Percentiles rank a stretch among this genome's conserved stretches.
phyloP scores from a whole-genome alignment of 73 alveolate species.

The Diophrys sp. region DNA sequence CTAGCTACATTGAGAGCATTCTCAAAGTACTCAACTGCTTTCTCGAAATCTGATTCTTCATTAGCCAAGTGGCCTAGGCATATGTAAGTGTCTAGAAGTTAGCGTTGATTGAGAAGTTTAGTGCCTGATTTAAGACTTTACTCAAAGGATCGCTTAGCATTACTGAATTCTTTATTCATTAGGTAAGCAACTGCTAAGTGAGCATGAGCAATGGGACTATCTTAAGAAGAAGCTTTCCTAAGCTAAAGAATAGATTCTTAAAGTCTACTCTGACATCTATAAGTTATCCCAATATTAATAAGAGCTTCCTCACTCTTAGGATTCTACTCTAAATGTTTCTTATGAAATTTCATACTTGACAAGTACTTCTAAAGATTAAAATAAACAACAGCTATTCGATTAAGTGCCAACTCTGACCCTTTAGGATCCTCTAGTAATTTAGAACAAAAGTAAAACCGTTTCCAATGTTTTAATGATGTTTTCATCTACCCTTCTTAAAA shows the following conservation, averaged over 20 bases:
- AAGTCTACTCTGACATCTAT: constrained; percentile 69
- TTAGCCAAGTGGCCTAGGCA: constrained; percentile 48
- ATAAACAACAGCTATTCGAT: constrained; percentile 92
- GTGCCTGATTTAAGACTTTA: constrained; percentile 17
- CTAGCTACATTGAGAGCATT: constrained; percentile 37
- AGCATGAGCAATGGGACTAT: constrained; percentile 64
- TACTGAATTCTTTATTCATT: constrained; percentile 8
- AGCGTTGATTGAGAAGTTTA: constrained; percentile 30
- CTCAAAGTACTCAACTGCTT: constrained; percentile 32
- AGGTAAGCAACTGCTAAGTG: constrained; percentile 51
- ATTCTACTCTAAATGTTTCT: constrained; percentile 83
- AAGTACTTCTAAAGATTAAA: constrained; percentile 75
- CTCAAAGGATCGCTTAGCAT: not conserved
- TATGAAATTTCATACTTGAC: constrained; percentile 88
- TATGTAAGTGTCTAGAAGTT: constrained; percentile 36
- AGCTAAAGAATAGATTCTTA: constrained; percentile 74
- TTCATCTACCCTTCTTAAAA: not conserved
- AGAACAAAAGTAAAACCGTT: constrained; percentile 93
- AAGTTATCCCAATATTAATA: constrained; percentile 89
- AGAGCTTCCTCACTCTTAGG: constrained; percentile 89
- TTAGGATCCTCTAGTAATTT: constrained; percentile 94
- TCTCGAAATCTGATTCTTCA: constrained; percentile 28
- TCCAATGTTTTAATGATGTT: constrained; percentile 70
- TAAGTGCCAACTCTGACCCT: constrained; percentile 96
- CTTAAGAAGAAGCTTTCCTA: constrained; percentile 77